phyloP scores from a whole-genome alignment of 768 basidiomycete genomes.

The Agaricus blazei region DNA sequence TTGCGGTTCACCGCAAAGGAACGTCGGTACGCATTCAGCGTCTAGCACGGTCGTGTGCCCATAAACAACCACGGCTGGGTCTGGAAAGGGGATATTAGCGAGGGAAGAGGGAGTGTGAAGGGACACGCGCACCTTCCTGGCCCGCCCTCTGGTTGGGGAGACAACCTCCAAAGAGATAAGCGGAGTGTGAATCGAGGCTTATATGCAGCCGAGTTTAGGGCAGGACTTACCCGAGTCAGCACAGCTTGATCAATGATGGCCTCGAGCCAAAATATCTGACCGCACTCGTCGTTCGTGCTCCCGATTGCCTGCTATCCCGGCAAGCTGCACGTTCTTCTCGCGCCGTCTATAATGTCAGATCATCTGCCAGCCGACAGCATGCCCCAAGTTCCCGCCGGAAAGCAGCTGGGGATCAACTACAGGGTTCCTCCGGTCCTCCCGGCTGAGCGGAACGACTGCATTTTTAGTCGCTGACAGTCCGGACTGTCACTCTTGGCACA shows the following conservation, averaged over 20 bases:
- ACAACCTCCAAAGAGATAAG: slow-evolving; percentile 5
- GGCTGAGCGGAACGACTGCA: not conserved
- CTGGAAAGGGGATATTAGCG: not conserved
- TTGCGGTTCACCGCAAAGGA: slow-evolving; percentile 9
- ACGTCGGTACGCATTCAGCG: not conserved
- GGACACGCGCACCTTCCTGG: not conserved
- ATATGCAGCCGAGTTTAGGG: slow-evolving; percentile 2
- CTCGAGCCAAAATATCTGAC: too few species aligned
- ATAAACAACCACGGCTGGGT: not conserved
- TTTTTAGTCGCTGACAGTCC: not conserved
- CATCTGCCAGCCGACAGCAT: not conserved
- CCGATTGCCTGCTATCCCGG: too few species aligned
- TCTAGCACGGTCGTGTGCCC: not conserved
- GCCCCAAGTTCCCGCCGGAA: not conserved
- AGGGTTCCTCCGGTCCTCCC: not conserved
- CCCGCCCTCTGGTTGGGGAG: slow-evolving; percentile 8
- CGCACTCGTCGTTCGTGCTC: too few species aligned
- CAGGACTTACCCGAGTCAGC: not conserved
- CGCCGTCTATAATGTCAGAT: not conserved
- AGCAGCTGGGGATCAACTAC: not conserved
- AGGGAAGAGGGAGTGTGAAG: not conserved
- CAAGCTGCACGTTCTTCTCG: too few species aligned
- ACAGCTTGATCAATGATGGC: too few species aligned
- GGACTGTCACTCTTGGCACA: too few species aligned
- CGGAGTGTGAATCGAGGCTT: not conserved